Evolutionary conservation across 75 land plant species (phyloP).

Genomic region (Pseudotsuga menziesii): DNA sequence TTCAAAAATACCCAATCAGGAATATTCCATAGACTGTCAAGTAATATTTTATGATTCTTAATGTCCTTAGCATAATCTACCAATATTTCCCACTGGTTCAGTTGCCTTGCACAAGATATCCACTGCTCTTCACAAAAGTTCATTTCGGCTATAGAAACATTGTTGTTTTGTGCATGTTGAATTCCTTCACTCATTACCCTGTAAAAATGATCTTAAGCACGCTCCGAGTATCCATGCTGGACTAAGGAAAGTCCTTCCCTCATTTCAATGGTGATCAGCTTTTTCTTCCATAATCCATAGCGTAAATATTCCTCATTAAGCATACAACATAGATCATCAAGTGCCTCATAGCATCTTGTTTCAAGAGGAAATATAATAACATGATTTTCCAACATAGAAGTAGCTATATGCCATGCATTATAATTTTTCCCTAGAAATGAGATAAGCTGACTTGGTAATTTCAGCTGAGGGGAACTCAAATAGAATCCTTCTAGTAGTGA

Average conservation of each 20-base stretch:
- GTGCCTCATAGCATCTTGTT: conserved; percentile 77
- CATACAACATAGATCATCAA: conserved; percentile 88
- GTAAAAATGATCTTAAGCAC: conserved; percentile 86
- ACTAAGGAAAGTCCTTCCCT: conserved; percentile 84
- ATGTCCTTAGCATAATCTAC: conserved; percentile 82
- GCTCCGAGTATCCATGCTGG: conserved; percentile 98
- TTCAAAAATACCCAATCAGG: conserved; percentile 88
- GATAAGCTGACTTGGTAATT: conserved; percentile 94
- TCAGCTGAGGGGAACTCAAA: conserved; percentile 84
- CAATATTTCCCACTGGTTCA: conserved; percentile 94
- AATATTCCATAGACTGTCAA: conserved; percentile 80
- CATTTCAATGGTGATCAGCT: conserved; percentile 80
- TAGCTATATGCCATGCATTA: conserved; percentile 96
- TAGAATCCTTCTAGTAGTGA: conserved; percentile 94
- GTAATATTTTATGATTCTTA: conserved; percentile 80
- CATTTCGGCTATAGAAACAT: conserved; percentile 92
- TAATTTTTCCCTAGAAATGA: conserved; percentile 95
- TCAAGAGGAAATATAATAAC: conserved; percentile 84
- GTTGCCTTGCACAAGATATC: conserved; percentile 81
- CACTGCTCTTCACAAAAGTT: conserved; percentile 99
- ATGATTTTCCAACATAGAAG: conserved; percentile 88
- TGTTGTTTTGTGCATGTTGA: conserved; percentile 82
- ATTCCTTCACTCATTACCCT: conserved; percentile 91
- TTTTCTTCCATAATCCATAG: conserved; percentile 90
- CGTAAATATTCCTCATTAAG: conserved; percentile 95